Percentiles rank a stretch among this genome's conserved stretches.
phyloP scores from a whole-genome alignment of 345 rosid species.

The Salix exigua region DNA sequence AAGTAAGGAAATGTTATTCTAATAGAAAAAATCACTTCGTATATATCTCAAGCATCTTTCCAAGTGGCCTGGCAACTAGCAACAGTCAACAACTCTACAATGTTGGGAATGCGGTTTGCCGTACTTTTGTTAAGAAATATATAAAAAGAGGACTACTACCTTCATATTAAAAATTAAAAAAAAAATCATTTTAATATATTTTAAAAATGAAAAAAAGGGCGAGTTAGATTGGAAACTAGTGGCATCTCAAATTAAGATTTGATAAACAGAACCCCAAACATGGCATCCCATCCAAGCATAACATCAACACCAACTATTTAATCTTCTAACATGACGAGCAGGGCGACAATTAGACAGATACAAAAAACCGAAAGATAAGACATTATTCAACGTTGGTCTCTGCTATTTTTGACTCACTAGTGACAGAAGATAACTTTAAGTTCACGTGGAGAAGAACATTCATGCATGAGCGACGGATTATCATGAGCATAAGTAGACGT shows the following conservation, averaged over 20 bases:
- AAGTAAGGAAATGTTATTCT: too few relatives aligned
- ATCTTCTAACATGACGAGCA: neutral
- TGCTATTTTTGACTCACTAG: conserved; percentile 1
- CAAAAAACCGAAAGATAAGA: neutral
- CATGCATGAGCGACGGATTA: conserved; percentile 76
- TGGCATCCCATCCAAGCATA: neutral
- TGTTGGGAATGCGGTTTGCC: too few relatives aligned
- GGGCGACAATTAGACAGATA: neutral
- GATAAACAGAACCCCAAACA: neutral
- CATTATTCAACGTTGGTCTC: neutral
- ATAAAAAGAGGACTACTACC: too few relatives aligned
- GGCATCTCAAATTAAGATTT: neutral
- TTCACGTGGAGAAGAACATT: conserved; percentile 83
- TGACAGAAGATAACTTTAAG: conserved; percentile 97
- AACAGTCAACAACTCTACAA: too few relatives aligned
- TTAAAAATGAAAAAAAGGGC: too few relatives aligned
- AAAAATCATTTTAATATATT: too few relatives aligned
- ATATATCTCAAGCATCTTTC: too few relatives aligned
- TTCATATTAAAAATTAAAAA: too few relatives aligned
- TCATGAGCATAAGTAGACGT: conserved; percentile 87
- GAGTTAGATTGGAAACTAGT: too few relatives aligned
- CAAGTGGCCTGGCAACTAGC: too few relatives aligned
- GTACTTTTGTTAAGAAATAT: too few relatives aligned
- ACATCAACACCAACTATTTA: neutral
- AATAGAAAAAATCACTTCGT: too few relatives aligned